A percentile compares a stretch with the other conserved stretches of the same genome.
These are phyloP conservation scores for Dillenia turbinata DNA, from an alignment of 164 flowering plant genomes.

Conservation along the genomic window DNA sequence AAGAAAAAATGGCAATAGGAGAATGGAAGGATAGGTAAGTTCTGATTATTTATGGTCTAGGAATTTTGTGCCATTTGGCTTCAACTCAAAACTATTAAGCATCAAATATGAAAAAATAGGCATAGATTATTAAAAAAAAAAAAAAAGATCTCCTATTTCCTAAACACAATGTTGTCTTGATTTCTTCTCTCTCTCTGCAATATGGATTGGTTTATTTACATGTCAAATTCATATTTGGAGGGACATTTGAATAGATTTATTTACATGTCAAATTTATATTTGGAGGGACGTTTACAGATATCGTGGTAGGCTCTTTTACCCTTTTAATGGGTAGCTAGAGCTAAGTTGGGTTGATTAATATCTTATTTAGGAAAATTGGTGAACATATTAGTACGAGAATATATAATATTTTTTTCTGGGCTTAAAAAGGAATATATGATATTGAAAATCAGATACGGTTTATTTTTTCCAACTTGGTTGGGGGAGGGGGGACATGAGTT, in stretches of 20 bases:
- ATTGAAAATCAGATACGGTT: slow-evolving; percentile 41
- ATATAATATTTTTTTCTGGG: no score
- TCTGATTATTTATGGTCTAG: no score
- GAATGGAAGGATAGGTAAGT: no score
- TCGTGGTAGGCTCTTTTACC: slow-evolving; percentile 72
- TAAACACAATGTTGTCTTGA: no score
- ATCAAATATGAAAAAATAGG: no score
- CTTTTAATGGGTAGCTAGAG: slow-evolving; percentile 61
- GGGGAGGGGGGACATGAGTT: slow-evolving; percentile 41
- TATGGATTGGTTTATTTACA: slow-evolving; percentile 63
- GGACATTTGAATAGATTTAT: slow-evolving; percentile 55
- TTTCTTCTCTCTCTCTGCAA: no score
- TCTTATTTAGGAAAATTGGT: slow-evolving; percentile 43
- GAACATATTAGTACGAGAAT: slow-evolving; percentile 63
- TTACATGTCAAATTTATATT: slow-evolving; percentile 71
- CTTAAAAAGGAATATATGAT: slow-evolving; percentile 64
- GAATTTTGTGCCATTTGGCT: no score
- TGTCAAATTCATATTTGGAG: slow-evolving; percentile 70
- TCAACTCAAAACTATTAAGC: no score
- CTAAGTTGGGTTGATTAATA: slow-evolving; percentile 28
- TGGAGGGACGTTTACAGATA: slow-evolving; percentile 67
- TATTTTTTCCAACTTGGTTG: slow-evolving; percentile 38
- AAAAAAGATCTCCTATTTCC: no score
- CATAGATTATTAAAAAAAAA: no score
- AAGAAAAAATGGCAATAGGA: no score